phyloP scores from a whole-genome alignment of 768 basidiomycete species.

The Tulasnella sp. region DNA sequence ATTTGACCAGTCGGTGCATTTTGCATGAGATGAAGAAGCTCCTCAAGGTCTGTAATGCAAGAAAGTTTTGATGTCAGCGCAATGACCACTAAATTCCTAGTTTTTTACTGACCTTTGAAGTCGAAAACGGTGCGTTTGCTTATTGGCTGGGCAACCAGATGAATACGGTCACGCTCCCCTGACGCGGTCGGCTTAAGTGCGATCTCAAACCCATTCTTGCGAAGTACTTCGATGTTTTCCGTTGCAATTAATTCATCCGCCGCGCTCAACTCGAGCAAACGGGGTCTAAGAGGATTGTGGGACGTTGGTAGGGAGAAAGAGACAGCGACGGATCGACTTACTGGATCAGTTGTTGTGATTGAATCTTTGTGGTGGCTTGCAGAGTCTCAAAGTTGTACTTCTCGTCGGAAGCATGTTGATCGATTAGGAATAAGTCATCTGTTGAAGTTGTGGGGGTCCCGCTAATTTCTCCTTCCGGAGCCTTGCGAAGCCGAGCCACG shows the following conservation, averaged over 20 bases:
- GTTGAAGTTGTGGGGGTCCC: not conserved
- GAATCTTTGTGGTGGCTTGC: constrained; percentile 83
- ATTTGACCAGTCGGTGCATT: constrained; percentile 73
- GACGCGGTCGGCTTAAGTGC: constrained; percentile 47
- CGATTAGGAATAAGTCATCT: constrained; percentile 94
- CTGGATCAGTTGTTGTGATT: constrained; percentile 81
- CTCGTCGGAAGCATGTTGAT: constrained; percentile 97
- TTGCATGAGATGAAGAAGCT: constrained; percentile 79
- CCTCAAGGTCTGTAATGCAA: constrained; percentile 97
- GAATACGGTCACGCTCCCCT: constrained; percentile 46
- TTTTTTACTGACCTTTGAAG: constrained; percentile 61
- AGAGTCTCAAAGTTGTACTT: constrained; percentile 97
- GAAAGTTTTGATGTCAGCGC: no score
- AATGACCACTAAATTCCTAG: no score
- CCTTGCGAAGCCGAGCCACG: constrained; percentile 60
- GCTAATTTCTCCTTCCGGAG: not conserved
- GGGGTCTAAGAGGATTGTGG: constrained; percentile 51
- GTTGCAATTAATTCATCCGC: constrained; percentile 83
- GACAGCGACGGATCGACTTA: constrained; percentile 38
- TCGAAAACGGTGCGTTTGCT: constrained; percentile 90
- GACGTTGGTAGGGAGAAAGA: not conserved
- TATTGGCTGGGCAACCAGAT: constrained; percentile 76
- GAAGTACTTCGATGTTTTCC: constrained; percentile 80
- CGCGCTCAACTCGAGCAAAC: constrained; percentile 74
- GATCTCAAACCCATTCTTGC: constrained; percentile 87